Base-by-base conservation (phyloP, 202 grass and related monocot species). In the Dendrocalamus latiflorus region DNA sequence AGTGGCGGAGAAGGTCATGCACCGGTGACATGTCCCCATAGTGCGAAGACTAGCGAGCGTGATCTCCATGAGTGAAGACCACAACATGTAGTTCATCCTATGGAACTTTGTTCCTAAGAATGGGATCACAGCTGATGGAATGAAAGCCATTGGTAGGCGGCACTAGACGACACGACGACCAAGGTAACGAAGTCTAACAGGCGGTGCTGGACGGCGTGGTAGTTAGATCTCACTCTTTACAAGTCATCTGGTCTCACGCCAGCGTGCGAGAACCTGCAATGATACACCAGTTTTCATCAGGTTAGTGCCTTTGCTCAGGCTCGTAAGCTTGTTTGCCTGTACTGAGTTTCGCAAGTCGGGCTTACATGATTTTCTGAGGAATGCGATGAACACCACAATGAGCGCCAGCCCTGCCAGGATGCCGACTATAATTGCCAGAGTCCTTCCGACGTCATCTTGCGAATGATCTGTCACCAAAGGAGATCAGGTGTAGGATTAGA, bases 381-480 rank as follows among this genome's bases (percentile, higher is more conserved):
- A 96, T 17, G 96, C 94, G 75, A 99, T 74, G 85, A 96, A 99
- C 11, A 99, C 84, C 71, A 99, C 93, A 44, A 96, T 65, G 62
- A 99, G 56, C 8, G 86, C 91, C 18, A 99, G 59, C 37, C 93
- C 96, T 62, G 88, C 93, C 72, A 93, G 65, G 89, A 96, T 89
- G 68, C 96, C 93, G 30, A 94, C 41, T 25, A 94, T 86, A 73
- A 99, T 94, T 38, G 96, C 96, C 62, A 96, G 64, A 0, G 93
- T 99, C 56, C 83, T 91, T 49, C 96, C 96, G 9, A 92, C 86
- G n/a, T 94, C 96, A 47, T 91, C 96, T 18, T 80, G 61, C 26
- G 93, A 86, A 71, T 95, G 77, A 79, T 86, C 96, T 96, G 70
- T 1, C 43, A 16, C 8, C 54, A 54, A 57, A 63, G 49, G 65